Base-by-base conservation (phyloP, 441 rosid genomes). In the Croton setiger region DNA sequence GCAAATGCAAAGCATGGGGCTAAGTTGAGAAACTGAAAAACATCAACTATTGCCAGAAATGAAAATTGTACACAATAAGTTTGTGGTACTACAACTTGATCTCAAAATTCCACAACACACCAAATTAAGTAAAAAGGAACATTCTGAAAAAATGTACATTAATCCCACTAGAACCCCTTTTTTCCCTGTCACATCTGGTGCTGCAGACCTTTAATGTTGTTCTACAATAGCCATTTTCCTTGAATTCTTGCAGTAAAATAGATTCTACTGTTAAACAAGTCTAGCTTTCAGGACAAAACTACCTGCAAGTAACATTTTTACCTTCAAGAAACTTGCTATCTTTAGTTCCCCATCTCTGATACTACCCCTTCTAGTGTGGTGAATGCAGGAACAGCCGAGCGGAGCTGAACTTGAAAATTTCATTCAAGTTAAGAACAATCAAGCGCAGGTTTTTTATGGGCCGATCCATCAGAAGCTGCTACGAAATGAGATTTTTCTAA, bases 401-500 rank as follows among this genome's bases (percentile, higher is more conserved):
- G 31, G 31, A 27, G 1, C 31, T 27, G 31, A 27, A 27, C 31
- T 27, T 27, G 31, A 27, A 27, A 27, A 27, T 0, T 27, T 27
- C 31, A 1, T 27, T 27, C 31, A 27, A 57, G 41, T n/a, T n/a
- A 53, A 57, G 41, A 47, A 47, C 60, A 56, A 66, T 65, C 63
- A 45, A 37, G 62, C n/a, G n/a, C 33, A 11, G 65, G 69, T 39
- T 66, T 76, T 67, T 74, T 70, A 35, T 31, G 65, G 15, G 53
- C 63, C 70, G 52, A 52, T 60, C 49, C 58, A 14, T 56, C 74
- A 49, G 69, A 74, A 79, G 64, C 75, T 67, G 70, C 75, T 58
- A 65, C 60, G 37, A 45, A 7, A 63, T 18, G 58, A 47, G 35
- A 39, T 64, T 59, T 73, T 58, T 73, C 79, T 68, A 64, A 73